These are phyloP conservation scores for Bocquillonia castaneifolia DNA, from an alignment of 441 rosid species.

Conservation along the genomic window DNA sequence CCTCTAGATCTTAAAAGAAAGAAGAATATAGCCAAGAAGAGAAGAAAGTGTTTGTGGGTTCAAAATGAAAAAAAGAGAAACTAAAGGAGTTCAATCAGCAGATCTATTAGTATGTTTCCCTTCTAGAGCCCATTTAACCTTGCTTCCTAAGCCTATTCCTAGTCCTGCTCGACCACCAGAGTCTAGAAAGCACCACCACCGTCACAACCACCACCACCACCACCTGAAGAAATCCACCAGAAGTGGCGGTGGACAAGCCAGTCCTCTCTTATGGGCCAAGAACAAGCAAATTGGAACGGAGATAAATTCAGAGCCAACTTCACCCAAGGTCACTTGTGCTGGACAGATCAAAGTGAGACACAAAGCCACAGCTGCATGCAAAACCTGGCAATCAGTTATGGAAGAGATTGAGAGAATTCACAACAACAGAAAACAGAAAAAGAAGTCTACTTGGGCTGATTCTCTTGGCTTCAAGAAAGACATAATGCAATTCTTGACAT, in stretches of 20 bases:
- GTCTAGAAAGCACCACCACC: slow-evolving; percentile 40
- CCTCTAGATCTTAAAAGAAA: slow-evolving; percentile 15
- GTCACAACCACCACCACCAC: slow-evolving; percentile 28
- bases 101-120: slow-evolving; percentile 87
- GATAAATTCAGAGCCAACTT: slow-evolving; percentile 71
- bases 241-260: slow-evolving; percentile 32
- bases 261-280: slow-evolving; percentile 65
- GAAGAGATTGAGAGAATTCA: slow-evolving; percentile 85
- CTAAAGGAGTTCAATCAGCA: slow-evolving; percentile 52
- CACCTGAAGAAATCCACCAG: slow-evolving; percentile 34
- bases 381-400: slow-evolving; percentile 88
- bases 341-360: slow-evolving; percentile 89
- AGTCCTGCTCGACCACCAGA: slow-evolving; percentile 57
- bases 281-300: slow-evolving; percentile 46
- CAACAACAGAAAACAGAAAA: slow-evolving; percentile 37
- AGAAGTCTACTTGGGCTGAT: slow-evolving; percentile 42
- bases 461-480: slow-evolving; percentile 80
- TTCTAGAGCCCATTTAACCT: slow-evolving; percentile 54
- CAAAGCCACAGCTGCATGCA: slow-evolving; percentile 44
- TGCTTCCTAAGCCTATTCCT: slow-evolving; percentile 63
- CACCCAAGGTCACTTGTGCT: slow-evolving; percentile 85
- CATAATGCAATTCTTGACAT: slow-evolving; percentile 67
- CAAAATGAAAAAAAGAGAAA: slow-evolving; percentile 66
- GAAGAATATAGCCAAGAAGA: slow-evolving; percentile 10
- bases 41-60: background rate